Conservation (phyloP, 352 stramenopile genomes). For the Pythium angustatum region DNA sequence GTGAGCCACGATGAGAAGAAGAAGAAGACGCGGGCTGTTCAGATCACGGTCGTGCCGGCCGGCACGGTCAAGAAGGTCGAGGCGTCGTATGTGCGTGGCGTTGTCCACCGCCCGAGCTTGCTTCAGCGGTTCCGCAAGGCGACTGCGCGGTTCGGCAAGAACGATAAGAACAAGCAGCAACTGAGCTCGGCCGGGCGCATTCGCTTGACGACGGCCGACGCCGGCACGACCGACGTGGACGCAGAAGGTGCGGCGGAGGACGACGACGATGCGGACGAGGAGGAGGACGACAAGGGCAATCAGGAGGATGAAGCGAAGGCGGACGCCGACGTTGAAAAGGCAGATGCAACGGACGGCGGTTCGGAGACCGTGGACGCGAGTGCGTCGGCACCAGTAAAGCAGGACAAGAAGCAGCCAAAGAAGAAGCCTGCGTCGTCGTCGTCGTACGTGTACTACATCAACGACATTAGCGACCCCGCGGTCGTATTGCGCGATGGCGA, state of each 20-base stretch:
- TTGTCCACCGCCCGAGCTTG: constrained; percentile 68
- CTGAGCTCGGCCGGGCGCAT: constrained; percentile 62
- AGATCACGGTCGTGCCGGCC: constrained; percentile 48
- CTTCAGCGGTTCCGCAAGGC: constrained; percentile 47
- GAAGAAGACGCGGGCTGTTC: constrained; percentile 61
- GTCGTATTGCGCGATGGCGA: constrained; percentile 71
- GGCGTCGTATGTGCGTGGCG: constrained; percentile 36
- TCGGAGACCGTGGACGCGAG: constrained; percentile 19
- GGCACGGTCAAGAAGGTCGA: constrained; percentile 63
- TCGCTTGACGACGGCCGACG: constrained; percentile 23
- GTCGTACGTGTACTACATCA: constrained; percentile 64
- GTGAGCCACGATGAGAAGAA: constrained; percentile 70
- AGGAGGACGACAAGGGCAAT: constrained; percentile 21
- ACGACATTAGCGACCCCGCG: constrained; percentile 55
- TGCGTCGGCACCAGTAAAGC: constrained; percentile 9
- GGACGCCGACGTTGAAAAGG: constrained; percentile 20
- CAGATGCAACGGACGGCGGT: constrained; percentile 29
- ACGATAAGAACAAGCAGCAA: constrained; percentile 37
- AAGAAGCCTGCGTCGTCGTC: constrained; percentile 18
- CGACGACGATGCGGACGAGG: constrained; percentile 13
- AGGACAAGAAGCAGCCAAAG: constrained; percentile 24
- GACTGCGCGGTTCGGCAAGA: constrained; percentile 37
- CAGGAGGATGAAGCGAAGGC: constrained; percentile 3
- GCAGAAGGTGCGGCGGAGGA: constrained; percentile 5
- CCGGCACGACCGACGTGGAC: neutral